phyloP scores from a whole-genome alignment of 2,329 filamentous ascomycete genomes.

The Colletotrichum coccodes region DNA sequence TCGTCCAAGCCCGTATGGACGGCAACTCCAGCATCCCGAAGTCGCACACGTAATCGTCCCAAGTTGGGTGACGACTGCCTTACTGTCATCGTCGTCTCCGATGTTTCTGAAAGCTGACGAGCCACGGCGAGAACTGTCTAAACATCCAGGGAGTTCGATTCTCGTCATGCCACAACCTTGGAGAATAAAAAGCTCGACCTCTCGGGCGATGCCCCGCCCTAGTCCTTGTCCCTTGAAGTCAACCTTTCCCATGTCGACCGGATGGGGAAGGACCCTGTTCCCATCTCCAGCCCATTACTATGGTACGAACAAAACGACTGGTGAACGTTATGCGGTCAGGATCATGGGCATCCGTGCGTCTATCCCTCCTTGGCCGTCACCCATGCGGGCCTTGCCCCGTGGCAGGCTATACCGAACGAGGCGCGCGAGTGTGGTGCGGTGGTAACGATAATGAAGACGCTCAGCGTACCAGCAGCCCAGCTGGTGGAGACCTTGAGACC shows the following conservation, averaged over 20 bases:
- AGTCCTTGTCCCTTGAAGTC: slow-evolving; percentile 4
- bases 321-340: slow-evolving; percentile 29
- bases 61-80: slow-evolving; percentile 23
- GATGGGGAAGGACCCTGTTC: slow-evolving; percentile 32
- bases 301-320: not conserved
- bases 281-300: slow-evolving; percentile 4
- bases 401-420: slow-evolving; percentile 21
- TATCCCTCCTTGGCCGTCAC: not conserved
- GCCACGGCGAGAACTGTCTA: not conserved
- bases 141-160: not conserved
- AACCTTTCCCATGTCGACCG: slow-evolving; percentile 25
- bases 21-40: slow-evolving; percentile 7
- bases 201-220: slow-evolving; percentile 6
- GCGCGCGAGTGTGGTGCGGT: slow-evolving; percentile 4
- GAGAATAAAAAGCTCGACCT: slow-evolving; percentile 5
- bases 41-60: slow-evolving; percentile 28
- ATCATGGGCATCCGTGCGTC: slow-evolving; percentile 26
- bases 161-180: slow-evolving; percentile 17
- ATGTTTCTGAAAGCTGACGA: not conserved
- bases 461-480: not conserved
- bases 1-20: not conserved
- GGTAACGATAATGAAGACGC: not conserved
- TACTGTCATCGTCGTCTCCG: not conserved
- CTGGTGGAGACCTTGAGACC: slow-evolving; percentile 16
- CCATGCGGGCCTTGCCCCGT: slow-evolving; percentile 28